A percentile compares a stretch with the other conserved stretches of the same genome.
Evolutionary conservation across 768 basidiomycete species (phyloP).

Genomic region (Boletus bicolor): DNA sequence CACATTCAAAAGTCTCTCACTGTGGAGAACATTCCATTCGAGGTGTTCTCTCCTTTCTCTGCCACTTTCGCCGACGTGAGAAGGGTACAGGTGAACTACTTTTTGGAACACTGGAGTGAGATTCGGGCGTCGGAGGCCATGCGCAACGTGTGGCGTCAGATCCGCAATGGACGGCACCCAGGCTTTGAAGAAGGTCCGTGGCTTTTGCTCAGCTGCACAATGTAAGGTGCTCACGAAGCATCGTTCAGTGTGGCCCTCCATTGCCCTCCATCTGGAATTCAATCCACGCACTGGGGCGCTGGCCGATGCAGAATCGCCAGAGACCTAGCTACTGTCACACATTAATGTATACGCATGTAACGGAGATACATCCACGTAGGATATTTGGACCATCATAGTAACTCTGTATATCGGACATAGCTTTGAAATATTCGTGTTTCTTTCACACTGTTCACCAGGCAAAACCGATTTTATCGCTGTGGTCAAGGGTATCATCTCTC

Average conservation of each 20-base stretch:
- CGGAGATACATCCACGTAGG: not conserved
- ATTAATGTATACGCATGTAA: not conserved
- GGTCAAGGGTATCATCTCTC: constrained; percentile 2
- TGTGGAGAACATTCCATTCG: constrained; percentile 78
- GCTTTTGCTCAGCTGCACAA: not conserved
- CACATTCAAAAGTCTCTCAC: constrained; percentile 76
- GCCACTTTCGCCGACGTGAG: constrained; percentile 78
- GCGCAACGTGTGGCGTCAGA: constrained; percentile 82
- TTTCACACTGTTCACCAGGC: not conserved
- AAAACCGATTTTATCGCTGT: not conserved
- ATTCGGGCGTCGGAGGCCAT: constrained; percentile 83
- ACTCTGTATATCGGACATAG: constrained; percentile 5
- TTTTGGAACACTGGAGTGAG: constrained; percentile 77
- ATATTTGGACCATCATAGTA: constrained; percentile 10
- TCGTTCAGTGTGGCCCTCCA: constrained; percentile 61
- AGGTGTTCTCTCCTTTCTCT: constrained; percentile 83
- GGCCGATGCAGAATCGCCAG: constrained; percentile 20
- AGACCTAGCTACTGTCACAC: constrained; percentile 10
- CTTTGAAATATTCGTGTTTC: not conserved
- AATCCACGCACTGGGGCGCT: constrained; percentile 36
- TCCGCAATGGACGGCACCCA: constrained; percentile 76
- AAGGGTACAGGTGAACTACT: constrained; percentile 78
- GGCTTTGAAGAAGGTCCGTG: constrained; percentile 80
- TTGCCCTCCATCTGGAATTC: constrained; percentile 61
- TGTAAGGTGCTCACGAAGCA: constrained; percentile 6